A percentile compares a stretch with the other conserved stretches of the same genome.
Evolutionary conservation across 78 protist genomes (phyloP).

Genomic region (Dictyostelium purpureum): DNA sequence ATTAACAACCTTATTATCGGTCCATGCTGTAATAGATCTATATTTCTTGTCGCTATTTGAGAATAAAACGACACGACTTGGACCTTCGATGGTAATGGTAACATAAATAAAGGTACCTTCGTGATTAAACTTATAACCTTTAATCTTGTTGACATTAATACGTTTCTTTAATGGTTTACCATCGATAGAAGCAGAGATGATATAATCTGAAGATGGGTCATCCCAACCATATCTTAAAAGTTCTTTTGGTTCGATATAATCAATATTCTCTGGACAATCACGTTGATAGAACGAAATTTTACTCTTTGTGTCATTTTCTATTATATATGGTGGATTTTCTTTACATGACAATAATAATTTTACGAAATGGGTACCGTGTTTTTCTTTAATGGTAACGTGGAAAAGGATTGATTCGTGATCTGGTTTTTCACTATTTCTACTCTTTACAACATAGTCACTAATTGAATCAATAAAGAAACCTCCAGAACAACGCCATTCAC

Average conservation of each 20-base stretch:
- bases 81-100: constrained; percentile 42
- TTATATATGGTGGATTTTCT: constrained; percentile 45
- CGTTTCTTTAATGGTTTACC: constrained; percentile 33
- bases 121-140: neutral
- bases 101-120: neutral
- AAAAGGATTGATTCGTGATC: neutral
- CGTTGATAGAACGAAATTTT: constrained; percentile 26
- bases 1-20: neutral
- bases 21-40: neutral
- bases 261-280: neutral
- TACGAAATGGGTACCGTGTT: constrained; percentile 40
- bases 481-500: constrained; percentile 45
- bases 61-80: constrained; percentile 22
- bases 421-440: constrained; percentile 3
- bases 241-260: constrained; percentile 15
- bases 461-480: constrained; percentile 39
- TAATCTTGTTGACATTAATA: constrained; percentile 60
- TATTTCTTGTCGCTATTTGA: neutral
- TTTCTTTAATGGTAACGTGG: constrained; percentile 30
- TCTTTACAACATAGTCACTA: constrained; percentile 18
- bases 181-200: neutral
- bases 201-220: constrained; percentile 21
- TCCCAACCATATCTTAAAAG: constrained; percentile 37
- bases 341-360: neutral
- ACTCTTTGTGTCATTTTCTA: constrained; percentile 39